Conservation (phyloP, 1,139 yeast species). For the Groenewaldozyma auringiensis region DNA sequence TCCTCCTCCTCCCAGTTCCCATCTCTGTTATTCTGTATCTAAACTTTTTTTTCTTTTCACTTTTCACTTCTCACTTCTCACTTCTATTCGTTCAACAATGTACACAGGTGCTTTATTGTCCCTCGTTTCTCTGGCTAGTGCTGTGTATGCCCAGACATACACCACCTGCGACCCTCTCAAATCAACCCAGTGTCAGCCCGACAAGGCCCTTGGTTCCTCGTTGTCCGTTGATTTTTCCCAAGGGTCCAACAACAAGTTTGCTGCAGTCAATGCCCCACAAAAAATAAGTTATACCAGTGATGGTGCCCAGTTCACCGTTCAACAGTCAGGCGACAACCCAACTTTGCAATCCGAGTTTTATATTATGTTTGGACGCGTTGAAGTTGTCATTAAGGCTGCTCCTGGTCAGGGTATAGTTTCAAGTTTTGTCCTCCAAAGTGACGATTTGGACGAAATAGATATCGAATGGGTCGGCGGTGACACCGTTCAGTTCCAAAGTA, state of each 20-base stretch:
- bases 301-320: slow-evolving; percentile 56
- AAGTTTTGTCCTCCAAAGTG: slow-evolving; percentile 73
- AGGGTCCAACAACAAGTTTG: slow-evolving; percentile 20
- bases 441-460: slow-evolving; percentile 82
- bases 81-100: background rate
- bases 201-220: slow-evolving; percentile 27
- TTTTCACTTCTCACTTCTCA: background rate
- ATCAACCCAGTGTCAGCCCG: slow-evolving; percentile 22
- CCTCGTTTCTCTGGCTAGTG: background rate
- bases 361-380: slow-evolving; percentile 80
- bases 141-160: slow-evolving; percentile 21
- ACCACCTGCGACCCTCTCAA: slow-evolving; percentile 26
- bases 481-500: slow-evolving; percentile 62
- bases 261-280: slow-evolving; percentile 15
- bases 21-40: no score
- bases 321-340: slow-evolving; percentile 64
- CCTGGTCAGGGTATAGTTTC: slow-evolving; percentile 72
- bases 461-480: slow-evolving; percentile 81
- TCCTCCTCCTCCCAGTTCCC: background rate
- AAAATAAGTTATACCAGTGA: slow-evolving; percentile 31
- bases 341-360: slow-evolving; percentile 67
- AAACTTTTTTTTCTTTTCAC: background rate
- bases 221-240: slow-evolving; percentile 23
- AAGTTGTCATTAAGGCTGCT: slow-evolving; percentile 64
- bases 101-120: background rate